Evolutionary conservation across 768 basidiomycete genomes (phyloP).

Genomic region (Kwoniella sp.): DNA sequence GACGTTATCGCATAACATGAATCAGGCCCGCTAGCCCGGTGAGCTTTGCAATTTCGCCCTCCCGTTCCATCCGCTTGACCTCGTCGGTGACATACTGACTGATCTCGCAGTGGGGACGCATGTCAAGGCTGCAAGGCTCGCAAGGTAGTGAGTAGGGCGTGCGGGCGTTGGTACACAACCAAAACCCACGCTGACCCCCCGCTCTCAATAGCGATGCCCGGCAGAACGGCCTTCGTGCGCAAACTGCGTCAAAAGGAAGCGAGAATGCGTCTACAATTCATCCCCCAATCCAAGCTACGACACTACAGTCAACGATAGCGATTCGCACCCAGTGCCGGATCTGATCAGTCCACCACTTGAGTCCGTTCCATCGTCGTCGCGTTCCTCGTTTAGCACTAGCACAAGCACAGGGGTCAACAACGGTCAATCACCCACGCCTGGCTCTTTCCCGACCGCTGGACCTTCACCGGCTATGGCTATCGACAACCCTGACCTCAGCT

Average conservation of each 20-base stretch:
- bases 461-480: not conserved
- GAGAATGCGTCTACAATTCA: constrained; percentile 15
- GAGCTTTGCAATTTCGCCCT: not conserved
- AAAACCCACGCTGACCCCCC: not conserved
- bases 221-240: constrained; percentile 17
- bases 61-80: too few relatives aligned
- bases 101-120: constrained; percentile 16
- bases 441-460: not conserved
- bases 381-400: not conserved
- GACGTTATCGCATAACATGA: too few relatives aligned
- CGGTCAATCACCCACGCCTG: not conserved
- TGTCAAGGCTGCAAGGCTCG: constrained; percentile 22
- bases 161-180: too few relatives aligned
- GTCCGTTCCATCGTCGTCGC: not conserved
- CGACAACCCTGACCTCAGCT: not conserved
- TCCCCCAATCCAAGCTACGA: not conserved
- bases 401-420: not conserved
- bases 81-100: too few relatives aligned
- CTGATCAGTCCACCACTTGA: not conserved
- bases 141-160: constrained; percentile 14
- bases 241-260: constrained; percentile 12
- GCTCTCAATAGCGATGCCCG: constrained; percentile 12
- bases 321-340: not conserved
- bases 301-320: not conserved
- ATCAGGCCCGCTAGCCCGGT: constrained; percentile 1